Percentiles rank a stretch among this genome's conserved stretches.
These are phyloP conservation scores for Aquilaria sinensis DNA, from an alignment of 345 rosid species.

Conservation along the genomic window DNA sequence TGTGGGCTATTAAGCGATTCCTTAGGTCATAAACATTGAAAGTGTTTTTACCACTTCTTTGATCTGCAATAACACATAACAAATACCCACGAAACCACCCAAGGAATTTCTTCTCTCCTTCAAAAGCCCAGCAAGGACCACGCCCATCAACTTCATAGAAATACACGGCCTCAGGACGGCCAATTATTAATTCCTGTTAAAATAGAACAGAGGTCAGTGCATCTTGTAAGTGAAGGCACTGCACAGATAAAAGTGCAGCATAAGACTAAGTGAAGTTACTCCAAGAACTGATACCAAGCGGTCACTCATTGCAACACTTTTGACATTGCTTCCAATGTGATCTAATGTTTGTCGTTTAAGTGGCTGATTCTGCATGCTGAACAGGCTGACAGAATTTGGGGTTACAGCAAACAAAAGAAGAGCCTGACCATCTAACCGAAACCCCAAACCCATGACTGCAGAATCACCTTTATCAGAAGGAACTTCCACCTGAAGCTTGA, in stretches of 20 bases:
- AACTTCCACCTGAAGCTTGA: constrained; percentile 71
- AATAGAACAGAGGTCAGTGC: constrained; percentile 10
- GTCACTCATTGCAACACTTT: constrained; percentile 88
- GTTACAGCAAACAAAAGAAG: constrained; percentile 85
- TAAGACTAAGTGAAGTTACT: constrained; percentile 5
- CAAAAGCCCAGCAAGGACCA: constrained; percentile 99
- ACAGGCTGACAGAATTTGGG: constrained; percentile 66
- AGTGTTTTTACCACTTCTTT: constrained; percentile 60
- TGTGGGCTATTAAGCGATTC: constrained; percentile 89
- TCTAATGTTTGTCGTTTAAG: constrained; percentile 70
- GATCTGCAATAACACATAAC: constrained; percentile 82
- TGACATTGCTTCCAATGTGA: constrained; percentile 68
- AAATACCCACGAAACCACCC: constrained; percentile 99
- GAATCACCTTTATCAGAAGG: constrained; percentile 30
- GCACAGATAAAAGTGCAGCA: constrained; percentile 3
- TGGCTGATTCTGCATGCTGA: constrained; percentile 72
- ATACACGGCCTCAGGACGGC: constrained; percentile 93
- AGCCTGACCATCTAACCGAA: constrained; percentile 81
- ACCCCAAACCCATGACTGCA: constrained; percentile 74
- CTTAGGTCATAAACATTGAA: constrained; percentile 89
- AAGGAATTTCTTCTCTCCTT: constrained; percentile 86
- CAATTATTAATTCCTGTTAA: constrained; percentile 80
- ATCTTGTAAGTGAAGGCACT: constrained; percentile 2
- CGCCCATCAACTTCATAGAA: constrained; percentile 98
- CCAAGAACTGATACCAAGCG: constrained; percentile 49